phyloP scores from a whole-genome alignment of 164 flowering plant species.

The Berberis vulgaris region DNA sequence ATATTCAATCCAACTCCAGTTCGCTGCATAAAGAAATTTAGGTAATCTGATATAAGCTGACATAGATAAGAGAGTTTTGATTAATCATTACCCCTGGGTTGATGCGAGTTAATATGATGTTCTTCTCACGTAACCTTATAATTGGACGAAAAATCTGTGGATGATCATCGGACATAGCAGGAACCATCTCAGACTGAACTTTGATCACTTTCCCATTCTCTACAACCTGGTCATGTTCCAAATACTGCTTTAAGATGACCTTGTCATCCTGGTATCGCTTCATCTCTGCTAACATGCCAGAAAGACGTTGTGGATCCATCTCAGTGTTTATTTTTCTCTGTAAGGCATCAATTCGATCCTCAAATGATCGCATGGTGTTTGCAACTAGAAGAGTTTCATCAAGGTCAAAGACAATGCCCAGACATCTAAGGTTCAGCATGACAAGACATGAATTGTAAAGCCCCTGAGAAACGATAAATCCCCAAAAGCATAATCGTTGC shows the following conservation, averaged over 20 bases:
- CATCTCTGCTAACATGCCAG: constrained; percentile 82
- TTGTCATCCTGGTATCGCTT: constrained; percentile 95
- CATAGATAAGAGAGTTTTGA: neutral
- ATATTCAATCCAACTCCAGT: no score
- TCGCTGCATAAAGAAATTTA: no score
- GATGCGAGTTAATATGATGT: constrained; percentile 91
- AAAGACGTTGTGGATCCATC: constrained; percentile 63
- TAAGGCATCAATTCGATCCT: constrained; percentile 89
- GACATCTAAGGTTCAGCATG: constrained; percentile 96
- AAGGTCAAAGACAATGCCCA: constrained; percentile 97
- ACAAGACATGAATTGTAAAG: constrained; percentile 79
- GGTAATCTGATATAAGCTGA: no score
- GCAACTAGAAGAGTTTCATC: constrained; percentile 98
- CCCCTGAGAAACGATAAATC: constrained; percentile 54
- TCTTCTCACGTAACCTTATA: constrained; percentile 77
- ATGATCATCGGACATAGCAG: constrained; percentile 81
- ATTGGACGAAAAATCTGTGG: constrained; percentile 78
- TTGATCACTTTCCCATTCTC: constrained; percentile 81
- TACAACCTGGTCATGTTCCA: constrained; percentile 83
- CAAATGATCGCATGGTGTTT: constrained; percentile 97
- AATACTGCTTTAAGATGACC: constrained; percentile 76
- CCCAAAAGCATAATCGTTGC: constrained; percentile 82
- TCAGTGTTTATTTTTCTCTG: constrained; percentile 75
- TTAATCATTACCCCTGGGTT: constrained; percentile 51
- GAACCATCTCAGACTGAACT: constrained; percentile 78